Conservation (phyloP, 1,284 basidiomycete genomes). For the Coniferiporia sulphurascens region DNA sequence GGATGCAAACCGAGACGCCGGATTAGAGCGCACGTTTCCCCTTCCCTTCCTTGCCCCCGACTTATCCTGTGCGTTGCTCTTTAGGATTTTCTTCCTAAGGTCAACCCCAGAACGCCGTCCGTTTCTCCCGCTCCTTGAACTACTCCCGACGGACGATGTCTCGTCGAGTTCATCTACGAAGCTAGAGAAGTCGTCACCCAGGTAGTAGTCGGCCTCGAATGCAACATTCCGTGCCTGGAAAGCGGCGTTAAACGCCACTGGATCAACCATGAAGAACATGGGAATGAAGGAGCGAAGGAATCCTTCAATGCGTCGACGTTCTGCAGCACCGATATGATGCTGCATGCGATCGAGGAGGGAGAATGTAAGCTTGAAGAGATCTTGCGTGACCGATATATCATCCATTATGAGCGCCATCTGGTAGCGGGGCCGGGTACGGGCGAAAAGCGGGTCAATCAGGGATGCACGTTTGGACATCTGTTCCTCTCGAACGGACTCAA, state of each 20-base stretch:
- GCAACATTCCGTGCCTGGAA: slow-evolving; percentile 39
- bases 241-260: slow-evolving; percentile 64
- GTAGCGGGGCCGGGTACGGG: slow-evolving; percentile 64
- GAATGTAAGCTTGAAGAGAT: slow-evolving; percentile 83
- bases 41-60: slow-evolving; percentile 55
- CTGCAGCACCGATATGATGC: slow-evolving; percentile 64
- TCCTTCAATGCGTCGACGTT: slow-evolving; percentile 79
- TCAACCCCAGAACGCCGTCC: slow-evolving; percentile 47
- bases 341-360: slow-evolving; percentile 90
- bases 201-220: slow-evolving; percentile 7
- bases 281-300: slow-evolving; percentile 81
- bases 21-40: slow-evolving; percentile 30
- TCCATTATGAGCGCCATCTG: slow-evolving; percentile 81
- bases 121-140: slow-evolving; percentile 36
- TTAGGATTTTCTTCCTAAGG: slow-evolving; percentile 67
- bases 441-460: slow-evolving; percentile 72
- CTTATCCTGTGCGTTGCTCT: slow-evolving; percentile 70
- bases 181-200: slow-evolving; percentile 24
- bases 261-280: slow-evolving; percentile 67
- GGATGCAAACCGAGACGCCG: slow-evolving; percentile 51
- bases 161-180: slow-evolving; percentile 41
- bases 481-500: slow-evolving; percentile 85
- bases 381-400: slow-evolving; percentile 77
- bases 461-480: slow-evolving; percentile 77
- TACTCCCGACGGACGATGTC: slow-evolving; percentile 36